A percentile compares a stretch with the other conserved stretches of the same genome.
These are phyloP conservation scores for Lasiosphaeria miniovina DNA, from an alignment of 495 filamentous ascomycete species.

Conservation along the genomic window DNA sequence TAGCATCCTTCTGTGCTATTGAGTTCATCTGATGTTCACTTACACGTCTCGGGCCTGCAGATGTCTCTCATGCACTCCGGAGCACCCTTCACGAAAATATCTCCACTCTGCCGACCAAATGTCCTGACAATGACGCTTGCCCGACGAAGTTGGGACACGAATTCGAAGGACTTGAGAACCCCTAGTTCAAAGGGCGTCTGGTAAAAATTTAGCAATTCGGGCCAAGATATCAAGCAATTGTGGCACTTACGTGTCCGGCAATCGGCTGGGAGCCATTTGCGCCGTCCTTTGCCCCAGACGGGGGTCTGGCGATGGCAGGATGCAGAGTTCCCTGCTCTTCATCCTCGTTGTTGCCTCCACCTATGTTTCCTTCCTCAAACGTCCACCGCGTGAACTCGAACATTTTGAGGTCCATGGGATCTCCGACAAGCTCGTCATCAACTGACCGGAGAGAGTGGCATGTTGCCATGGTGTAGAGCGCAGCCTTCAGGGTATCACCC, in stretches of 20 bases:
- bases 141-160: slow-evolving; percentile 90
- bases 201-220: slow-evolving; percentile 14
- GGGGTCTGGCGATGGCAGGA: slow-evolving; percentile 83
- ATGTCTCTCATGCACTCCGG: slow-evolving; percentile 96
- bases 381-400: slow-evolving; percentile 96
- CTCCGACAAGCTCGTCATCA: slow-evolving; percentile 84
- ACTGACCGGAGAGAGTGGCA: slow-evolving; percentile 89
- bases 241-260: slow-evolving; percentile 36
- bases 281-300: slow-evolving; percentile 49
- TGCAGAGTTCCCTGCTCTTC: slow-evolving; percentile 65
- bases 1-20: not conserved
- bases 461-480: slow-evolving; percentile 92
- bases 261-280: slow-evolving; percentile 17
- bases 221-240: not conserved
- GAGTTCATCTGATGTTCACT: slow-evolving; percentile 32
- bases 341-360: slow-evolving; percentile 53
- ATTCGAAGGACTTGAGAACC: slow-evolving; percentile 85
- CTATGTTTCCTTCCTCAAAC: slow-evolving; percentile 79
- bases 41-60: slow-evolving; percentile 74
- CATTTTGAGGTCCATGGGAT: slow-evolving; percentile 97
- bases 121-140: slow-evolving; percentile 89
- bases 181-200: slow-evolving; percentile 69
- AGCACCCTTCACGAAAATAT: slow-evolving; percentile 93
- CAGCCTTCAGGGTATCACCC: slow-evolving; percentile 63
- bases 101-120: slow-evolving; percentile 73